Evolutionary conservation across 2,329 filamentous ascomycete genomes (phyloP).

Genomic region (Venturia nashicola): DNA sequence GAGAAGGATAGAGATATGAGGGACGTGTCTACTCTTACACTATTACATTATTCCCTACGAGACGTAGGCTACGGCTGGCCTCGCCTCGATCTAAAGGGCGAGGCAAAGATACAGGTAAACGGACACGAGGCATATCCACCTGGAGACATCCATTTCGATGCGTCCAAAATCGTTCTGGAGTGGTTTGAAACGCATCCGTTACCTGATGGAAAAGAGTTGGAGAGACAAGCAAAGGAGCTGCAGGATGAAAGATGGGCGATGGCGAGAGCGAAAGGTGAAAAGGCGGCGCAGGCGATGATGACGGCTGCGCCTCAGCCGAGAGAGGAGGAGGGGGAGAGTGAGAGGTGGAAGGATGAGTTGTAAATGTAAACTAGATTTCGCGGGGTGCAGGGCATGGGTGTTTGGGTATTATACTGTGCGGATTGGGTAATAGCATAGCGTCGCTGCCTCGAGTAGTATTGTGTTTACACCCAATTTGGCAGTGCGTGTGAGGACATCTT

Average conservation of each 20-base stretch:
- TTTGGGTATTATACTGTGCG: not conserved
- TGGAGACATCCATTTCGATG: not conserved
- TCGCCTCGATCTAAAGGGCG: not conserved
- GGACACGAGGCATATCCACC: not conserved
- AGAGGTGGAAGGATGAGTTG: conserved; percentile 1
- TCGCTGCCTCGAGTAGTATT: not conserved
- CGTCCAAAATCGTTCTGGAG: not conserved
- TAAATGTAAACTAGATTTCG: not conserved
- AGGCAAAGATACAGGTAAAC: not conserved
- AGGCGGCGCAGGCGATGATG: not conserved
- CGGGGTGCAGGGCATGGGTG: too few species aligned
- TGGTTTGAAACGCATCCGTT: conserved; percentile 5
- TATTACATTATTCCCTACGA: not conserved
- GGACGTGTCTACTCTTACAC: not conserved
- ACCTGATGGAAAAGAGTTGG: not conserved
- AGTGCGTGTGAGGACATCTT: not conserved
- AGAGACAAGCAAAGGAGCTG: not conserved
- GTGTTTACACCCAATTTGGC: not conserved
- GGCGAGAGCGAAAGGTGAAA: not conserved
- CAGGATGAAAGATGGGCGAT: not conserved
- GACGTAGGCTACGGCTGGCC: not conserved
- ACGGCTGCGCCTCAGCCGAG: not conserved
- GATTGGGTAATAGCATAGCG: not conserved
- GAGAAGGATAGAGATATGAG: not conserved
- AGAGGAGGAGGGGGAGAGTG: not conserved